Percentiles rank a stretch among this genome's conserved stretches.
phyloP scores from a whole-genome alignment of 495 filamentous ascomycete genomes.

The Aspergillus panamensis region DNA sequence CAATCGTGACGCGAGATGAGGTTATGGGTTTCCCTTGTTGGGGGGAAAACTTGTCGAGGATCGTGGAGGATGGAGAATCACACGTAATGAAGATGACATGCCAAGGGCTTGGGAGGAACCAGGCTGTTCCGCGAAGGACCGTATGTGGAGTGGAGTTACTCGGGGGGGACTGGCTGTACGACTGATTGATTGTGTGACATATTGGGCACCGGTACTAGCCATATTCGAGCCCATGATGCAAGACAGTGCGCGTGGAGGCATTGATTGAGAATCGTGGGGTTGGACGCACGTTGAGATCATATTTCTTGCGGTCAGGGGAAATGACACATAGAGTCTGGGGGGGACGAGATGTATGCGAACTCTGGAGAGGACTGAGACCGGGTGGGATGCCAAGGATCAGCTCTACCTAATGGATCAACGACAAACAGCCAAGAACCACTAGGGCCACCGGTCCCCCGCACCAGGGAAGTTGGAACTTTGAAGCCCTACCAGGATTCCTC shows the following conservation, averaged over 20 bases:
- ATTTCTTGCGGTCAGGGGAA: neutral
- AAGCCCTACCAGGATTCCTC: slow-evolving; percentile 35
- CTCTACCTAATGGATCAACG: neutral
- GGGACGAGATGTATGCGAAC: neutral
- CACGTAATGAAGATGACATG: slow-evolving; percentile 3
- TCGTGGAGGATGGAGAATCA: neutral
- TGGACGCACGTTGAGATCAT: neutral
- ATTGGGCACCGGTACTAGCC: slow-evolving; percentile 34
- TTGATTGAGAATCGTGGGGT: slow-evolving; percentile 24
- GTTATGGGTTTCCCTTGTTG: neutral
- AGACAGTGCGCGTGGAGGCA: slow-evolving; percentile 38
- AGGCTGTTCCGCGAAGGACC: neutral
- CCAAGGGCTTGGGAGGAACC: neutral
- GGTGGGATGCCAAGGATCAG: slow-evolving; percentile 1
- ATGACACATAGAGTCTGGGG: neutral
- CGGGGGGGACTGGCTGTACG: too few relatives aligned
- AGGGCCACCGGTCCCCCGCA: slow-evolving; percentile 27
- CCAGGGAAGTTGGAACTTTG: slow-evolving; percentile 2
- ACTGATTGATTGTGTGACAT: slow-evolving; percentile 33
- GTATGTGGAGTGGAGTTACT: slow-evolving; percentile 3
- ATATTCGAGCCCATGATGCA: slow-evolving; percentile 35
- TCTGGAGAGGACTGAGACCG: too few relatives aligned
- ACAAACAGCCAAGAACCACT: slow-evolving; percentile 18
- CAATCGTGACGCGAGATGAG: neutral
- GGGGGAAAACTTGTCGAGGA: neutral